Evolutionary conservation across 345 rosid species (phyloP), one percentile per base, ranked within the genome.

Genomic region (Salix udensis): DNA sequence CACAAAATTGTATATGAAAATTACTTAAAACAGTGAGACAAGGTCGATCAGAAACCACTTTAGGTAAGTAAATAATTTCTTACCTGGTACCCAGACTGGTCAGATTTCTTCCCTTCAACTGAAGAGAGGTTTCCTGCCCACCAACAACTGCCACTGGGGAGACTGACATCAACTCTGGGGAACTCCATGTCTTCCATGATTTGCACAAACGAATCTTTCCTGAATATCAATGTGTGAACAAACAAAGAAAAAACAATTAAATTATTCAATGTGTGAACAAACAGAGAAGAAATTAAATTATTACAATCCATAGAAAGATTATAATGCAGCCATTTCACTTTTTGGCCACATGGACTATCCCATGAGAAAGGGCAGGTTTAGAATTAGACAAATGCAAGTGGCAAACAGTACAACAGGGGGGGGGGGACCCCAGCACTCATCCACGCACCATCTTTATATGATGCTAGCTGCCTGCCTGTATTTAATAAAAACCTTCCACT

Each of bases 91-190:
- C 92, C 37, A 86, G 85, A 74, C 76, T 82, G 68, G 85, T 79
- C 74, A 92, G 84, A 82, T 89, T 89, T 87, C 93, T 89, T 71
- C 98, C 98, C 88, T 87, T 86, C 67, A 92, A 80, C 39, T 80
- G 79, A 71, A 94, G 89, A 71, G 89, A 87, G 67, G 88, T 84
- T 79, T 88, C 91, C 77, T 88, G 84, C 72, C 97, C 96, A 67
- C 86, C 86, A 65, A 90, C 96, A 70, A 92, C 87, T 69, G 98
- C 97, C 79, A 92, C 76, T 13, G 97, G 98, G 60, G 91, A 89
- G 26, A 94, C 93, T 9, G 85, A 92, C 71, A 92, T 86, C 84
- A 94, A 86, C 85, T 92, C 92, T 7, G 98, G 97, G 40, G 92
- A 87, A 85, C 83, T 89, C 93, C 93, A 88, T 21, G 89, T 79